phyloP scores from a whole-genome alignment of 2,329 filamentous ascomycete species.

The Fusarium nanum region DNA sequence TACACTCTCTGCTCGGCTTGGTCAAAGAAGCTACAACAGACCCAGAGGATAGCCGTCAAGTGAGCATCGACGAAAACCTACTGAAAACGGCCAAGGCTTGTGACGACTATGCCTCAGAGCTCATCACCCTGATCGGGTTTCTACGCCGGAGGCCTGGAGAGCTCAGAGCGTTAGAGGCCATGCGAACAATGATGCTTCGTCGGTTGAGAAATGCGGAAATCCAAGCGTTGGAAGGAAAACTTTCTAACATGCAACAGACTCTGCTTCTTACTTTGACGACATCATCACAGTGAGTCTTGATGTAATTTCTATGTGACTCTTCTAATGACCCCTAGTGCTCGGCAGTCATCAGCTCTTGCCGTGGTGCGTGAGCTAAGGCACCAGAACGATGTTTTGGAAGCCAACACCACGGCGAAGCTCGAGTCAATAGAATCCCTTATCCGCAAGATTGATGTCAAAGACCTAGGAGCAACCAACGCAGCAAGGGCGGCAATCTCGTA shows the following conservation, averaged over 20 bases:
- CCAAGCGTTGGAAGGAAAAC: not conserved
- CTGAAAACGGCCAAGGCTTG: not conserved
- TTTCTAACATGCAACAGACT: not conserved
- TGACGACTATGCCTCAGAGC: not conserved
- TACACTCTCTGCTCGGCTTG: not conserved
- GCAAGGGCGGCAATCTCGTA: not conserved
- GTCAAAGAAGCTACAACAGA: not conserved
- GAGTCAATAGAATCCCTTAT: not conserved
- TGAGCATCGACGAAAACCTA: not conserved
- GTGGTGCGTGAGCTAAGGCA: not conserved
- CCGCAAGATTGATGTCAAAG: not conserved
- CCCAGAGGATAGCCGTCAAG: not conserved
- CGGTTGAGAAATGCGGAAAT: not conserved
- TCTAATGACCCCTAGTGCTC: not conserved
- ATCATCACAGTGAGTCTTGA: not conserved
- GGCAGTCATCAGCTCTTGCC: not conserved
- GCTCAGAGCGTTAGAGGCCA: accelerated
- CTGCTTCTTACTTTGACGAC: not conserved
- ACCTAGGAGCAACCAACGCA: not conserved
- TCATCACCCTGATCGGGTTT: not conserved
- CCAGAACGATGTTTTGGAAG: not conserved
- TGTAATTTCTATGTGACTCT: accelerated
- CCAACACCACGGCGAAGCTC: not conserved
- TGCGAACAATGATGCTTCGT: not conserved
- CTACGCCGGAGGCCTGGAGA: not conserved